These are phyloP conservation scores for Juglanconis oblonga DNA, from an alignment of 2,329 filamentous ascomycete genomes.

Conservation along the genomic window DNA sequence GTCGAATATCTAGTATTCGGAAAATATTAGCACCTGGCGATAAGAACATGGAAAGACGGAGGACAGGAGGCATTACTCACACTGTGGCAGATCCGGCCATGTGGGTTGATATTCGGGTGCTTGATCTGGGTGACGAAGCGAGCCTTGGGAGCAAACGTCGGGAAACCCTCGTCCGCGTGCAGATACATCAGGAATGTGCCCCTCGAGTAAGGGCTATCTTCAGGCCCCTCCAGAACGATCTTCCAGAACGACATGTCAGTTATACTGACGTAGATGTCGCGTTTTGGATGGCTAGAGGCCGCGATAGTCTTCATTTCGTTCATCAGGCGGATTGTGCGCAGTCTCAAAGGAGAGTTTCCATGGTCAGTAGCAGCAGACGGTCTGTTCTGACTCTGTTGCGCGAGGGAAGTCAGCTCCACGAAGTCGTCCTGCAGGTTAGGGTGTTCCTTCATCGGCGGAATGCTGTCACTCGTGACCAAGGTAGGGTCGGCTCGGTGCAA, in stretches of 20 bases:
- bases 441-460: conserved; percentile 1
- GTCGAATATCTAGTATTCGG: conserved; percentile 5
- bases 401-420: not conserved
- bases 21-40: not conserved
- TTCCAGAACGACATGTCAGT: conserved; percentile 38
- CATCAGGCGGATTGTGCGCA: conserved; percentile 2
- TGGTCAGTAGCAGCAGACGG: not conserved
- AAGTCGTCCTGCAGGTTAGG: not conserved
- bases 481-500: not conserved
- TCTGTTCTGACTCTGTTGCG: no score
- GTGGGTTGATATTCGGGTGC: conserved; percentile 75
- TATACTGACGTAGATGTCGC: conserved; percentile 36
- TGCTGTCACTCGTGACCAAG: not conserved
- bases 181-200: conserved; percentile 74
- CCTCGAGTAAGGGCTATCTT: conserved; percentile 37
- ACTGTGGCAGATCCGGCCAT: conserved; percentile 65
- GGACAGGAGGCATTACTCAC: not conserved
- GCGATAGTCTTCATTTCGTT: conserved; percentile 1
- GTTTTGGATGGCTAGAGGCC: not conserved
- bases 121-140: conserved; percentile 77
- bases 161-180: conserved; percentile 74
- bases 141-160: conserved; percentile 75
- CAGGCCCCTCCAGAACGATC: conserved; percentile 32
- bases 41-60: not conserved
- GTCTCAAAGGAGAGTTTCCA: not conserved